These are phyloP conservation scores for Talaromyces ruber DNA, from an alignment of 495 filamentous ascomycete species.

Conservation along the genomic window DNA sequence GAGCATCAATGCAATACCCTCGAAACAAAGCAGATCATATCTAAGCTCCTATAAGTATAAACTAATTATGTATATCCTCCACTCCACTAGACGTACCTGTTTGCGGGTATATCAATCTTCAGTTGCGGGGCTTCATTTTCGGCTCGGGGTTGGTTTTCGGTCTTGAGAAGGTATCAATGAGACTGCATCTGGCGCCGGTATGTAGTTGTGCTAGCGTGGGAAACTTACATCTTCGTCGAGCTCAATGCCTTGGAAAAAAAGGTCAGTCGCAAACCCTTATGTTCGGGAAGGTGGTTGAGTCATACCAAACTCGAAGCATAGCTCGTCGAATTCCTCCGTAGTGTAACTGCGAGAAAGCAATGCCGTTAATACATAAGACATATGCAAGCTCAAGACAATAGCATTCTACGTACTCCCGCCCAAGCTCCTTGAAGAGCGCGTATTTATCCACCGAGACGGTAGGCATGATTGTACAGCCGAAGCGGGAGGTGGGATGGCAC, in stretches of 20 bases:
- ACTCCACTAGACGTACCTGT: slow-evolving; percentile 45
- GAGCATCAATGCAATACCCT: slow-evolving; percentile 90
- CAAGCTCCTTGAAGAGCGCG: slow-evolving; percentile 84
- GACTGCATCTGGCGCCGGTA: neutral
- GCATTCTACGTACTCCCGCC: slow-evolving; percentile 61
- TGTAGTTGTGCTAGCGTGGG: neutral
- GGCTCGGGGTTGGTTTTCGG: slow-evolving; percentile 63
- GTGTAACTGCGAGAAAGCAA: slow-evolving; percentile 54
- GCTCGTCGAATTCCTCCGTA: slow-evolving; percentile 86
- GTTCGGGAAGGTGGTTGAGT: neutral
- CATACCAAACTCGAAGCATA: slow-evolving; percentile 96
- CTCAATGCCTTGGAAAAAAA: slow-evolving; percentile 60
- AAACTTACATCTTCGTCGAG: slow-evolving; percentile 78
- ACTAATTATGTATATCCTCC: neutral
- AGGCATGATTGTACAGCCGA: slow-evolving; percentile 43
- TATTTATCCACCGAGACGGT: slow-evolving; percentile 95
- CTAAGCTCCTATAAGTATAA: slow-evolving; percentile 33
- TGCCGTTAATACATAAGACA: slow-evolving; percentile 2
- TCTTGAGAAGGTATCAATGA: slow-evolving; percentile 35
- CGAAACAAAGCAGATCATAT: slow-evolving; percentile 98
- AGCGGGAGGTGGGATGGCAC: slow-evolving; percentile 3
- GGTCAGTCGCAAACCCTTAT: slow-evolving; percentile 20
- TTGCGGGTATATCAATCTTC: slow-evolving; percentile 98
- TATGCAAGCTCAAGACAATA: neutral
- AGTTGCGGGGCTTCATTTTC: slow-evolving; percentile 83